Conservation (phyloP, 352 stramenopile genomes). For the Aphanomyces cochlioides region DNA sequence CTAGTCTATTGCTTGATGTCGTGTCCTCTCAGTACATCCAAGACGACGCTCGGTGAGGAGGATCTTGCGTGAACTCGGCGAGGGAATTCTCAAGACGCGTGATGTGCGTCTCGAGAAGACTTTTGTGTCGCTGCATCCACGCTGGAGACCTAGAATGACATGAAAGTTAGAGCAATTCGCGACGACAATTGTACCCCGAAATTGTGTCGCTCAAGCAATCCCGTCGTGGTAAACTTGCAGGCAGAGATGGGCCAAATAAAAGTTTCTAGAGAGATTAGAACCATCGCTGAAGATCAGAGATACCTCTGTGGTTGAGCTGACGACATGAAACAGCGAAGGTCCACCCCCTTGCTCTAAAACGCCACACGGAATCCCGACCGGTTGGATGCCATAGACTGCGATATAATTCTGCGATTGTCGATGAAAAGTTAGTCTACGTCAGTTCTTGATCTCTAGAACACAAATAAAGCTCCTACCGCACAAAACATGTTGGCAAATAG, state of each 20-base stretch:
- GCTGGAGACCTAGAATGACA: slow-evolving; percentile 30
- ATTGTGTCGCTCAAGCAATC: slow-evolving; percentile 37
- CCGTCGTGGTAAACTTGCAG: slow-evolving; percentile 33
- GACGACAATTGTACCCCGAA: slow-evolving; percentile 29
- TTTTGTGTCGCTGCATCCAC: slow-evolving; percentile 38
- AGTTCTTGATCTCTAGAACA: too few relatives aligned
- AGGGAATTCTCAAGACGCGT: slow-evolving; percentile 3
- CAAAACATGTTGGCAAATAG: slow-evolving; percentile 64
- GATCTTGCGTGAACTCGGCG: background rate
- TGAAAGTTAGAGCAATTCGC: background rate
- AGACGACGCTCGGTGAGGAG: background rate
- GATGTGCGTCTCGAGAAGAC: slow-evolving; percentile 32
- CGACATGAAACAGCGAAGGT: slow-evolving; percentile 50
- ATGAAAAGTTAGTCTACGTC: slow-evolving; percentile 49
- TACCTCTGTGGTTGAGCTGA: slow-evolving; percentile 58
- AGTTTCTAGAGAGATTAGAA: slow-evolving; percentile 26
- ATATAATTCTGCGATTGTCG: slow-evolving; percentile 52
- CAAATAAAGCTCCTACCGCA: slow-evolving; percentile 35
- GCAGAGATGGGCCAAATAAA: slow-evolving; percentile 36
- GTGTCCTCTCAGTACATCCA: slow-evolving; percentile 3
- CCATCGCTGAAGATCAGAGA: background rate
- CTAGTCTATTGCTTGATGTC: background rate
- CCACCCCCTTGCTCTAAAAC: slow-evolving; percentile 54
- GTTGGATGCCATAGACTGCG: slow-evolving; percentile 54
- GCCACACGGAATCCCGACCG: slow-evolving; percentile 46